Evolutionary conservation across 768 basidiomycete genomes (phyloP).

Genomic region (Lactifluus piperatus): DNA sequence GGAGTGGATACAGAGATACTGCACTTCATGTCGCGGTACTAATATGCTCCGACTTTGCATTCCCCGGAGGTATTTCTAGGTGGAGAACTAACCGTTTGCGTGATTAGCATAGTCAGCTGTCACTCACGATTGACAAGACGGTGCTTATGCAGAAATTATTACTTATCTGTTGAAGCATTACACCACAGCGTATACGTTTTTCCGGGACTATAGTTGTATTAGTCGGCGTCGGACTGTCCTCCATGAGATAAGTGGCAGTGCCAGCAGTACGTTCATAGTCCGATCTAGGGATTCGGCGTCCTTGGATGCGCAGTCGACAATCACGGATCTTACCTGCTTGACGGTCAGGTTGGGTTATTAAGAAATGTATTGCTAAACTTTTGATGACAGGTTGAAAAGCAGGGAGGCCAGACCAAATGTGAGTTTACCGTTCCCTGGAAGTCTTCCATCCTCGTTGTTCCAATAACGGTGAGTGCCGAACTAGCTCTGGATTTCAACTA

Average conservation of each 20-base stretch:
- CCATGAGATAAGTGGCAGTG: neutral
- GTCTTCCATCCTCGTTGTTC: neutral
- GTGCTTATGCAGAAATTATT: neutral
- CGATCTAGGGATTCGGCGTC: neutral
- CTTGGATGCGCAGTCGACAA: neutral
- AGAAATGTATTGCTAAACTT: neutral
- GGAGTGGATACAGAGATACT: neutral
- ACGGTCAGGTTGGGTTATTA: neutral
- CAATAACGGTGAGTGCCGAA: neutral
- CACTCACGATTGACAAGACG: neutral
- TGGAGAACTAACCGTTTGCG: neutral
- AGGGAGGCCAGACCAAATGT: neutral
- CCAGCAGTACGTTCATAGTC: neutral
- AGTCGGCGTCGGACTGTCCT: no score
- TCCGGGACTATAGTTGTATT: neutral
- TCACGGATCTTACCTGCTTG: neutral
- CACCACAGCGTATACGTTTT: neutral
- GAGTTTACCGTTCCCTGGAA: neutral
- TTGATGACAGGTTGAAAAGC: neutral
- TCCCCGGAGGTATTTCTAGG: neutral
- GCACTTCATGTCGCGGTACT: neutral
- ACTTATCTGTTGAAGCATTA: neutral
- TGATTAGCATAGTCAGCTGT: neutral
- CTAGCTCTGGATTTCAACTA: neutral
- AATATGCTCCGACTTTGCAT: neutral